A percentile compares a stretch with the other conserved stretches of the same genome.
Evolutionary conservation across 345 rosid genomes (phyloP).

Genomic region (Lumnitzera littorea): DNA sequence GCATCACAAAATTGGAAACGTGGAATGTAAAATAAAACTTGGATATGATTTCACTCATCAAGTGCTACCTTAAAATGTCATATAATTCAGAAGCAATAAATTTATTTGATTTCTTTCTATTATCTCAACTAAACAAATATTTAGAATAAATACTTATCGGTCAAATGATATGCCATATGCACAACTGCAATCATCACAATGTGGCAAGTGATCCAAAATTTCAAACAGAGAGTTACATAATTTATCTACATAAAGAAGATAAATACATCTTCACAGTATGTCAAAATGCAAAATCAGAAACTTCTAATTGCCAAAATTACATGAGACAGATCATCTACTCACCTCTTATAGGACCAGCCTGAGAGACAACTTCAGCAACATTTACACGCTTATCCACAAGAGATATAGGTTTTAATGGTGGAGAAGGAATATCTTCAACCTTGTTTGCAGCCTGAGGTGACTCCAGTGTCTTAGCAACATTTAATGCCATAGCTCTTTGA

Average conservation of each 20-base stretch:
- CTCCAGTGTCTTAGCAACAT: slow-evolving; percentile 33
- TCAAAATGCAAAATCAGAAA: background rate
- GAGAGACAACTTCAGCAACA: slow-evolving; percentile 32
- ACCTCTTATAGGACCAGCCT: slow-evolving; percentile 69
- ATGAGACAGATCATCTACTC: slow-evolving; percentile 7
- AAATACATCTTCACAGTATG: background rate
- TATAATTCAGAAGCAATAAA: no score
- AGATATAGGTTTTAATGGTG: slow-evolving; percentile 75
- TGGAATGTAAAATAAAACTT: background rate
- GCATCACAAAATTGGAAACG: background rate
- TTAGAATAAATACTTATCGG: no score
- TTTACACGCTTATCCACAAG: slow-evolving; percentile 32
- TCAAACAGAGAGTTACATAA: no score
- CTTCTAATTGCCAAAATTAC: background rate
- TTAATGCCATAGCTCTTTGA: slow-evolving; percentile 54
- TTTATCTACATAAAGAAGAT: background rate
- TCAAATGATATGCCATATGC: no score
- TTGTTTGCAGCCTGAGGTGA: slow-evolving; percentile 30
- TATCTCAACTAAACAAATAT: no score
- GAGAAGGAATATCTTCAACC: slow-evolving; percentile 46
- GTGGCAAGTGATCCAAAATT: no score
- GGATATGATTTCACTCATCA: no score
- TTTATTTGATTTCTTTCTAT: no score
- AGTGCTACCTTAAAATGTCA: no score
- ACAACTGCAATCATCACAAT: no score